Conservation (phyloP, 1,284 basidiomycete species). For the Grifola frondosa region DNA sequence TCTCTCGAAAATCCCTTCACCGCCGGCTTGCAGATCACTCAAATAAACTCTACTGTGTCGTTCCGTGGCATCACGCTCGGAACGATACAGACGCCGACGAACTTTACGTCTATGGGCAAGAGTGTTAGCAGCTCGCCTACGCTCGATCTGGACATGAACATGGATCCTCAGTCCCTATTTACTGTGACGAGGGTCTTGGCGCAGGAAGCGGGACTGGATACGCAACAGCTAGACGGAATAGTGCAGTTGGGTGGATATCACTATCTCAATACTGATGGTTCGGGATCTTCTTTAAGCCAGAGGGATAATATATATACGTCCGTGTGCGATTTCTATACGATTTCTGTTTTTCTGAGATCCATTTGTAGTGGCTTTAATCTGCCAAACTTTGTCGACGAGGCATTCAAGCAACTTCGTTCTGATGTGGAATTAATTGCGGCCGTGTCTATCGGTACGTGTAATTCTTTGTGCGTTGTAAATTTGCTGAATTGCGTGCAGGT, state of each 20-base stretch:
- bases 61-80: conserved; percentile 68
- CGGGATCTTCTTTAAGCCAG: conserved; percentile 9
- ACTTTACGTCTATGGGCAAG: conserved; percentile 57
- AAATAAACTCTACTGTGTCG: conserved; percentile 63
- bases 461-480: background rate
- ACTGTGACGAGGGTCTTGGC: conserved; percentile 69
- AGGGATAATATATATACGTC: conserved; percentile 56
- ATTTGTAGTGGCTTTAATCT: conserved; percentile 61
- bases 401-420: conserved; percentile 64
- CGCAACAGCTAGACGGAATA: conserved; percentile 66
- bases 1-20: conserved; percentile 71
- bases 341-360: background rate
- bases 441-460: conserved; percentile 54
- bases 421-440: conserved; percentile 60
- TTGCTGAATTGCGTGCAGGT: conserved; percentile 36
- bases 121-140: conserved; percentile 57
- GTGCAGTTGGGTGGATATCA: conserved; percentile 70
- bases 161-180: conserved; percentile 72
- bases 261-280: conserved; percentile 48
- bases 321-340: conserved; percentile 25
- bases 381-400: conserved; percentile 62
- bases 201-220: conserved; percentile 61
- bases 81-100: conserved; percentile 55
- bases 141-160: conserved; percentile 66
- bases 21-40: conserved; percentile 57